Base-by-base conservation (phyloP, 345 rosid species). In the Camelina neglecta region DNA sequence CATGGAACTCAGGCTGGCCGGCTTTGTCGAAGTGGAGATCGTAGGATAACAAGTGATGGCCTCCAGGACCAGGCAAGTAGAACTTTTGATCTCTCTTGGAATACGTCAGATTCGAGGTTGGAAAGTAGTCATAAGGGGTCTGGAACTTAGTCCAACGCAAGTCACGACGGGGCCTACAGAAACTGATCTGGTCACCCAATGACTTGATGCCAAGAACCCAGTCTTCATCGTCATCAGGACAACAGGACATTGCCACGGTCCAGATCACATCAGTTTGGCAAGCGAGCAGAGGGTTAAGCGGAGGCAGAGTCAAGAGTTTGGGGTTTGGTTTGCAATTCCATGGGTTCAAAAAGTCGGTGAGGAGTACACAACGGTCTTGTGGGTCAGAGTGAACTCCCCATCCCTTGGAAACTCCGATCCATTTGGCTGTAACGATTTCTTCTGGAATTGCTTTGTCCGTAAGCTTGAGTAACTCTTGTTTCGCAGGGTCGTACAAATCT, bases 211-310 rank as follows among this genome's bases (percentile, higher is more conserved):
- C 62, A 24, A 68, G 53, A 1, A 55, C 49, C 62, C 62, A 68
- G 8, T 54, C 72, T 15, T 55, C 6, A 16, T 41, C 72, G 0
- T 54, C 72, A 21, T 67, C 60, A 67, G 62, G 62, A 39, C 38
- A 24, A 68, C 51, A 68, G 35, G 62, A 68, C 72, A 68, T 68
- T 56, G 72, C 72, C 62, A 54, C 72, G 48, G 10, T 68, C 36
- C 72, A 68, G 24, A 68, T 9, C 18, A 54, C 39, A 21, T 67
- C 50, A n/a, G 72, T 67, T 67, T 67, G 70, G 72, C 51, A 53
- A 49, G 54, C 53, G 23, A 13, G 47, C 11, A 24, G 48, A 66
- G 59, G 18, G 15, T 47, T 21, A 35, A 51, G 35, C 4, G 60
- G 45, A 39, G 72, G 72, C 62, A 68, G 72, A 39, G 62, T 45